These are phyloP conservation scores for Entomortierella chlamydospora DNA, from an alignment of 192 early-diverging fungal genomes.

Conservation along the genomic window DNA sequence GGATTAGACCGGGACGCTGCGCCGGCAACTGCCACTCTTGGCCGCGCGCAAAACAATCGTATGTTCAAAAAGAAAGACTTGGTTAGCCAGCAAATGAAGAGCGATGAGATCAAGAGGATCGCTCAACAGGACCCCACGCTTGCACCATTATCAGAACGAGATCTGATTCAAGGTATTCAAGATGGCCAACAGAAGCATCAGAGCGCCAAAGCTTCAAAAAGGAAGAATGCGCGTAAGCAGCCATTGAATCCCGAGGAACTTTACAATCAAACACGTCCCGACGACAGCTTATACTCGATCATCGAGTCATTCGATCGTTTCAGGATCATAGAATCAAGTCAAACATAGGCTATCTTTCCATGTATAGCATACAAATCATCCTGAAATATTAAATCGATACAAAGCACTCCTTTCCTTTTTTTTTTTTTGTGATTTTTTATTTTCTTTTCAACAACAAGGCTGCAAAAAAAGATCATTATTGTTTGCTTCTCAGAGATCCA, in stretches of 20 bases:
- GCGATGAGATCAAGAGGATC: constrained; percentile 35
- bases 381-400: background rate
- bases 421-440: constrained; percentile 18
- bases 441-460: constrained; percentile 15
- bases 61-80: constrained; percentile 25
- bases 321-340: constrained; percentile 37
- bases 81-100: constrained; percentile 7
- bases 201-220: constrained; percentile 4
- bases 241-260: constrained; percentile 9
- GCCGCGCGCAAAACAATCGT: constrained; percentile 3
- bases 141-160: constrained; percentile 14
- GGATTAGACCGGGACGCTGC: constrained; percentile 47
- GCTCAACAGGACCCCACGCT: constrained; percentile 30
- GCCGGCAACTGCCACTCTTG: background rate
- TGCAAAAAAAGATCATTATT: constrained; percentile 3
- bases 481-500: constrained; percentile 1
- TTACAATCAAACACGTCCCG: constrained; percentile 35
- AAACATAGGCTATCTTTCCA: background rate
- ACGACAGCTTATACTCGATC: constrained; percentile 36
- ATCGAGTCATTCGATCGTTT: constrained; percentile 48
- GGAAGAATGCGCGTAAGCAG: constrained; percentile 15
- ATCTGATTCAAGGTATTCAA: constrained; percentile 44
- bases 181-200: constrained; percentile 19
- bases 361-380: background rate
- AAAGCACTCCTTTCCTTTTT: constrained; percentile 32